Conservation (phyloP, 2,329 filamentous ascomycete species). For the Gnomoniopsis smithogilvyi region DNA sequence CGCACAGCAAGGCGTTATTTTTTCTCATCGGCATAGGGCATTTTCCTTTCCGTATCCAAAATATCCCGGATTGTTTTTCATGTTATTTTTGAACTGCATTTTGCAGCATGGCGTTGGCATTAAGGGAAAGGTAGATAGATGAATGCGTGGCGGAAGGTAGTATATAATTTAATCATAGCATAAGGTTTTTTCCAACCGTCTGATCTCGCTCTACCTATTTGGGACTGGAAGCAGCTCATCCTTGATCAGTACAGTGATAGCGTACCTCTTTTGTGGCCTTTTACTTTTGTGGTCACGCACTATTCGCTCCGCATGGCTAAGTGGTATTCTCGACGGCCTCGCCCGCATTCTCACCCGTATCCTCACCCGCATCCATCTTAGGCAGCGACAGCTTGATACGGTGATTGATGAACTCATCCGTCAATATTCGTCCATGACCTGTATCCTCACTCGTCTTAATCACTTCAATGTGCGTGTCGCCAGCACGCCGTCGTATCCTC, state of each 20-base stretch:
- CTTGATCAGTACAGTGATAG: background rate
- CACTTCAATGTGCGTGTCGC: conserved; percentile 66
- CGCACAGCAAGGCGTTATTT: background rate
- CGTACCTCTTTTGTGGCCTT: too few species aligned
- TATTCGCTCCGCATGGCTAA: background rate
- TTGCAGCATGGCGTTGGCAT: conserved; percentile 15
- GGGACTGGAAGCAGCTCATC: background rate
- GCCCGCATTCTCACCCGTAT: background rate
- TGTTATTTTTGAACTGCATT: background rate
- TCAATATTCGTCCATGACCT: conserved; percentile 74
- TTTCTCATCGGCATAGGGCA: background rate
- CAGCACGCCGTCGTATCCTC: conserved; percentile 67
- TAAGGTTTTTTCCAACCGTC: background rate
- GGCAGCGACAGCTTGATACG: conserved; percentile 50
- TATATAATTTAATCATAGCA: background rate
- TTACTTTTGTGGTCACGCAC: too few species aligned
- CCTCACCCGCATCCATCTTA: background rate
- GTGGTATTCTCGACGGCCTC: background rate
- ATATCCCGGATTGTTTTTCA: background rate
- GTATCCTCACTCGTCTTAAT: conserved; percentile 65
- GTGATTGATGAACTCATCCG: conserved; percentile 76
- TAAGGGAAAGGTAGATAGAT: conserved; percentile 7
- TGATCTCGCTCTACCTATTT: too few species aligned
- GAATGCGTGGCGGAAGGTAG: background rate
- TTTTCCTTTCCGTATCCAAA: background rate